A percentile compares a stretch with the other conserved stretches of the same genome.
These are phyloP conservation scores for Colletotrichum sp. DNA, from an alignment of 2,329 filamentous ascomycete species.

Conservation along the genomic window DNA sequence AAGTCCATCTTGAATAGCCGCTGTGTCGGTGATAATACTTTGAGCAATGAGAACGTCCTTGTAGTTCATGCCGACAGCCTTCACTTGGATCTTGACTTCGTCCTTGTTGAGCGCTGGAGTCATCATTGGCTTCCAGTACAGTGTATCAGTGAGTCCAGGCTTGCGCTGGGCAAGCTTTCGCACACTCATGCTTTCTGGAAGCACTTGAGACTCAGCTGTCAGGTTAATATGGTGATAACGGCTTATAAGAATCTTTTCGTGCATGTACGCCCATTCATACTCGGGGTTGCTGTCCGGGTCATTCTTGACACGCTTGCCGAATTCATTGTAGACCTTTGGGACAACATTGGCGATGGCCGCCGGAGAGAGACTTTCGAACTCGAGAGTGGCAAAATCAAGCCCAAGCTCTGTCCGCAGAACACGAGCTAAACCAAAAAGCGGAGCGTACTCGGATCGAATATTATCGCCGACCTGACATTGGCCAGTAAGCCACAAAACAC, in stretches of 20 bases:
- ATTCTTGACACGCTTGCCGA: neutral
- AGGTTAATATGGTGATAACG: slow-evolving; percentile 24
- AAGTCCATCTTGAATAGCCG: slow-evolving; percentile 28
- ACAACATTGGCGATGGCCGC: neutral
- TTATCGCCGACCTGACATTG: neutral
- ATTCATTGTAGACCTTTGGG: neutral
- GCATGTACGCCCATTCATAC: slow-evolving; percentile 33
- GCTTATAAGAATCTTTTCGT: slow-evolving; percentile 28
- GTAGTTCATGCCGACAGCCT: slow-evolving; percentile 16
- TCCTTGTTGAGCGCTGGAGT: neutral
- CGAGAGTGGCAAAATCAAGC: neutral
- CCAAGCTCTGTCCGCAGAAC: slow-evolving; percentile 24
- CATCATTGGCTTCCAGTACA: neutral
- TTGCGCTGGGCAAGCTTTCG: neutral
- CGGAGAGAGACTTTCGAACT: neutral
- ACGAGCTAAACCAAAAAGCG: slow-evolving; percentile 22
- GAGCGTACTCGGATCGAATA: slow-evolving; percentile 19
- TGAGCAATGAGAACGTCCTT: slow-evolving; percentile 20
- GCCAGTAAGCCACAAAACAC: slow-evolving; percentile 7
- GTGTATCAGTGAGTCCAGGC: neutral
- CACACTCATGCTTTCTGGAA: neutral
- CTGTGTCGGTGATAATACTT: slow-evolving; percentile 24
- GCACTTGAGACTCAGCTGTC: slow-evolving; percentile 21
- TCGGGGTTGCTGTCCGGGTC: slow-evolving; percentile 24
- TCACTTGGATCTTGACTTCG: neutral